Percentiles rank a stretch among this genome's conserved stretches.
phyloP scores from a whole-genome alignment of 345 rosid species.

The Bruguiera gymnorhiza region DNA sequence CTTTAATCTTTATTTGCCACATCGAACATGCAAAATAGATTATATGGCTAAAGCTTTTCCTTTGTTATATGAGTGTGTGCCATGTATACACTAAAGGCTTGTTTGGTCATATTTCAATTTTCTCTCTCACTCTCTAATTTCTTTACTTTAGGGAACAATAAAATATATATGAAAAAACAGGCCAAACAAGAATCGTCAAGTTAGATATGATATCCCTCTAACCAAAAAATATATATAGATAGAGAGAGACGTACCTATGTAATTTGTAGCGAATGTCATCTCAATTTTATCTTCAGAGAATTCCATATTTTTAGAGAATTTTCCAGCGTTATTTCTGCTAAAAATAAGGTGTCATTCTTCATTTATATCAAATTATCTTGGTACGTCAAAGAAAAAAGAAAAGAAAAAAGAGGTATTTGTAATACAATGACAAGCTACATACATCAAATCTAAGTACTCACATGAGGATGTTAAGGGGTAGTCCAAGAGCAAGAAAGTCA shows the following conservation, averaged over 20 bases:
- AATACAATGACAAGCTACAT: not conserved
- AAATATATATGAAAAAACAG: too few relatives aligned
- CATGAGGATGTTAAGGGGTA: conserved; percentile 88
- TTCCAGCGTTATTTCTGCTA: conserved; percentile 90
- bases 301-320: conserved; percentile 73
- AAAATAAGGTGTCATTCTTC: not conserved
- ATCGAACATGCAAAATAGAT: too few relatives aligned
- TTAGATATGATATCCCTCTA: too few relatives aligned
- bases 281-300: conserved; percentile 93
- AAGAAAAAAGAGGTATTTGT: not conserved
- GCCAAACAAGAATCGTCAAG: too few relatives aligned
- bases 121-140: too few relatives aligned
- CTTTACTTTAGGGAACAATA: too few relatives aligned
- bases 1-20: too few relatives aligned
- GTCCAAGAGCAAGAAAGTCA: conserved; percentile 57
- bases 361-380: not conserved
- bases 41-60: too few relatives aligned
- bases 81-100: too few relatives aligned
- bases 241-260: conserved; percentile 48
- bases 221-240: not conserved
- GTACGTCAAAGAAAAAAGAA: not conserved
- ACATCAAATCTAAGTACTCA: conserved; percentile 7
- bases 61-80: too few relatives aligned
- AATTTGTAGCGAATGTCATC: conserved; percentile 91
- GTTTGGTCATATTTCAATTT: too few relatives aligned